Evolutionary conservation across 257 asterid species (phyloP).

Genomic region (Solanum medicagineum): DNA sequence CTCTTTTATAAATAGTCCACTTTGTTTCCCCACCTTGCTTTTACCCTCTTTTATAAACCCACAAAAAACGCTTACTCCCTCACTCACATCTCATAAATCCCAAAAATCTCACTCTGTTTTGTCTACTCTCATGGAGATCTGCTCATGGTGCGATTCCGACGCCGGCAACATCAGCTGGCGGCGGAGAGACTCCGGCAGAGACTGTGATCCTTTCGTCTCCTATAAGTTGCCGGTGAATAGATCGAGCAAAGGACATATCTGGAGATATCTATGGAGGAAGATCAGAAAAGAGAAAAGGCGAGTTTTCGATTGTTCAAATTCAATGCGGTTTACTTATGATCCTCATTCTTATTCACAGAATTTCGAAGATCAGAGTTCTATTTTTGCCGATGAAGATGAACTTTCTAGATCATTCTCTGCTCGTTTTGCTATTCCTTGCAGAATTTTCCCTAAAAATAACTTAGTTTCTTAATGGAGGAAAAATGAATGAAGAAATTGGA

Average conservation of each 20-base stretch:
- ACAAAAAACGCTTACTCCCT: not conserved
- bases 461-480: slow-evolving; percentile 15
- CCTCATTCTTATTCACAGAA: slow-evolving; percentile 60
- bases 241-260: slow-evolving; percentile 27
- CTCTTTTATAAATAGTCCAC: slow-evolving; percentile 7
- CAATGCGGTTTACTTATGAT: slow-evolving; percentile 64
- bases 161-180: not conserved
- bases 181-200: not conserved
- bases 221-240: slow-evolving; percentile 1
- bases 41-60: not conserved
- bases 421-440: slow-evolving; percentile 65
- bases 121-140: not conserved
- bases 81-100: not conserved
- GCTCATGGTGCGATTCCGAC: not conserved
- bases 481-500: not conserved
- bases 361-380: slow-evolving; percentile 44
- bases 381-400: slow-evolving; percentile 34
- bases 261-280: slow-evolving; percentile 69
- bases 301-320: slow-evolving; percentile 18
- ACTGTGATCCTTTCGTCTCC: not conserved
- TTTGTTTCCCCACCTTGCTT: not conserved
- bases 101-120: not conserved
- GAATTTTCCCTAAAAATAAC: slow-evolving; percentile 37
- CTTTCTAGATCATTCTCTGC: slow-evolving; percentile 67
- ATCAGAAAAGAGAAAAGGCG: slow-evolving; percentile 48